A percentile compares a stretch with the other conserved stretches of the same genome.
Evolutionary conservation across 352 stramenopile genomes (phyloP).

Genomic region (Pythium biforme): DNA sequence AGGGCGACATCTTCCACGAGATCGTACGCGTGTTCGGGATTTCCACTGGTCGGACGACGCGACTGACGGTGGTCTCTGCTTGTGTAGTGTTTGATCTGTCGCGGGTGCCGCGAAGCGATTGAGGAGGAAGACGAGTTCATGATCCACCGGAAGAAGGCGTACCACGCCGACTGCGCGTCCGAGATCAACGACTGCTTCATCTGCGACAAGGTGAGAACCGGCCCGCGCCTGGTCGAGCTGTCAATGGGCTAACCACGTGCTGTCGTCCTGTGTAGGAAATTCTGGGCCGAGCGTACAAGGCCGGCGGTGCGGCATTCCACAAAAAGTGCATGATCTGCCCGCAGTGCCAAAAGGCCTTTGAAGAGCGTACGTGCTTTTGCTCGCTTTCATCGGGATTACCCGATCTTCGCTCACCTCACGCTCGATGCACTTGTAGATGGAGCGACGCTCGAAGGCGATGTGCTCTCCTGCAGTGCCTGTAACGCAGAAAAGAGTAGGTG

Average conservation of each 20-base stretch:
- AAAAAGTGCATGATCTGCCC: slow-evolving; percentile 81
- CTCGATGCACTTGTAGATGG: slow-evolving; percentile 23
- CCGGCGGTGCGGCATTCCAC: slow-evolving; percentile 61
- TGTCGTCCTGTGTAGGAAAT: too few species aligned
- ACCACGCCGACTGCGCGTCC: slow-evolving; percentile 69
- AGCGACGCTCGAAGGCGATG: slow-evolving; percentile 52
- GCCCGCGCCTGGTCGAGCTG: too few species aligned
- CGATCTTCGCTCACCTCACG: not conserved
- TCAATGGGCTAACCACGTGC: too few species aligned
- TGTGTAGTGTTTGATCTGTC: slow-evolving; percentile 68
- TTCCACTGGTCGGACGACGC: not conserved
- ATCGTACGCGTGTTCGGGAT: slow-evolving; percentile 40
- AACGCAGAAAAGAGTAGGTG: slow-evolving; percentile 43
- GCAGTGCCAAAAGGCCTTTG: slow-evolving; percentile 60
- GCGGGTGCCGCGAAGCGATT: slow-evolving; percentile 70
- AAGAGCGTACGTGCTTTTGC: slow-evolving; percentile 48
- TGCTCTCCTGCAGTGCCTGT: slow-evolving; percentile 58
- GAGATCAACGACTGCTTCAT: slow-evolving; percentile 65
- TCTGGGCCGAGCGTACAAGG: slow-evolving; percentile 70
- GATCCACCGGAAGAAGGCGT: slow-evolving; percentile 82
- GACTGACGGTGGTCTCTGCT: not conserved
- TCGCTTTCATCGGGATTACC: too few species aligned
- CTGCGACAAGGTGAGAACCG: slow-evolving; percentile 58
- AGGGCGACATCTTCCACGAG: slow-evolving; percentile 84
- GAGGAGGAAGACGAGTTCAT: slow-evolving; percentile 77